A percentile compares a stretch with the other conserved stretches of the same genome.
phyloP scores from a whole-genome alignment of 2,329 filamentous ascomycete species.

The Botryotinia calthae region DNA sequence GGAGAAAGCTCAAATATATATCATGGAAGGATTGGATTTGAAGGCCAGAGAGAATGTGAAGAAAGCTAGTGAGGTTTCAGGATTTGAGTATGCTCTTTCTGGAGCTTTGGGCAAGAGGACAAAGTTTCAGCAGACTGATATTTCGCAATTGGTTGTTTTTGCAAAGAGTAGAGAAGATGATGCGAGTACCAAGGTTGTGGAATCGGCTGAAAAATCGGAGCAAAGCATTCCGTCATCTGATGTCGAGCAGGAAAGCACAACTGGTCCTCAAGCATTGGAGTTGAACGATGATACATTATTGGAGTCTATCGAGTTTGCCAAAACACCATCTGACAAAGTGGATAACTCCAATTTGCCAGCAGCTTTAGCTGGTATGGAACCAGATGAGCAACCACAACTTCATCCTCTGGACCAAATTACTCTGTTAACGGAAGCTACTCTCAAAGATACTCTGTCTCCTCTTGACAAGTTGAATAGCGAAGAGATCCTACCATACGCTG shows the following conservation, averaged over 20 bases:
- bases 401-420: slow-evolving; percentile 85
- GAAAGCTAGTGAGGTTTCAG: slow-evolving; percentile 62
- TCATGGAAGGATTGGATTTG: slow-evolving; percentile 76
- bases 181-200: slow-evolving; percentile 18
- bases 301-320: slow-evolving; percentile 78
- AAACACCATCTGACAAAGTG: slow-evolving; percentile 45
- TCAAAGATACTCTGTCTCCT: slow-evolving; percentile 84
- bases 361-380: slow-evolving; percentile 63
- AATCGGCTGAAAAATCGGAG: slow-evolving; percentile 26
- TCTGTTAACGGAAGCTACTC: slow-evolving; percentile 79
- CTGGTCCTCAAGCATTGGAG: slow-evolving; percentile 65
- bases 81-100: slow-evolving; percentile 78
- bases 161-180: slow-evolving; percentile 64
- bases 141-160: slow-evolving; percentile 86
- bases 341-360: slow-evolving; percentile 54
- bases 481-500: slow-evolving; percentile 88
- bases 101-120: slow-evolving; percentile 85
- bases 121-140: slow-evolving; percentile 73
- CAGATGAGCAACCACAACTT: slow-evolving; percentile 78
- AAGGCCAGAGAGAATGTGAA: slow-evolving; percentile 71
- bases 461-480: slow-evolving; percentile 85
- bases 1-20: slow-evolving; percentile 79
- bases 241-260: slow-evolving; percentile 39
- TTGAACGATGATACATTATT: slow-evolving; percentile 92
- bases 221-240: slow-evolving; percentile 27